Conservation (phyloP, 768 basidiomycete species). For the Amylocystis lapponica region DNA sequence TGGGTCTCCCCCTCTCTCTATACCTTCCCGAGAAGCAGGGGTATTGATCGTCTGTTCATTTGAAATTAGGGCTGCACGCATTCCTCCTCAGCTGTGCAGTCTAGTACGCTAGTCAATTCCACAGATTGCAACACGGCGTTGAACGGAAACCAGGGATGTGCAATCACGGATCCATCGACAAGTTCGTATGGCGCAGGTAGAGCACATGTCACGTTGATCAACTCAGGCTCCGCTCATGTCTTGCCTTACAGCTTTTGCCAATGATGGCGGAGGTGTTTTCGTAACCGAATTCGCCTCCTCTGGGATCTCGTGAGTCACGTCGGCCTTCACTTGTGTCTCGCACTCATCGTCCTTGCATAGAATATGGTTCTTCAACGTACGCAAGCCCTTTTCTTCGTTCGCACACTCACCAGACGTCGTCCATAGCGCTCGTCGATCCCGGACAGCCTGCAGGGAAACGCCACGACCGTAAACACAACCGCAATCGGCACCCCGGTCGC, state of each 20-base stretch:
- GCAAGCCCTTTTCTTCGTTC: no score
- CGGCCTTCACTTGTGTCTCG: neutral
- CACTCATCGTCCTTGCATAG: slow-evolving; percentile 23
- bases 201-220: no score
- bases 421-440: slow-evolving; percentile 16
- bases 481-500: slow-evolving; percentile 62
- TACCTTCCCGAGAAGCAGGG: neutral
- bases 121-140: slow-evolving; percentile 55
- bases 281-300: slow-evolving; percentile 64
- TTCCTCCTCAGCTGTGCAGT: slow-evolving; percentile 38
- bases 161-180: slow-evolving; percentile 45
- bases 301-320: slow-evolving; percentile 53
- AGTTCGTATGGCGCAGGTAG: slow-evolving; percentile 49
- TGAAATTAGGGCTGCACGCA: slow-evolving; percentile 47
- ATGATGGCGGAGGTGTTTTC: slow-evolving; percentile 65
- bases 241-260: slow-evolving; percentile 45
- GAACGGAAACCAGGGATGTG: slow-evolving; percentile 60
- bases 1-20: slow-evolving; percentile 19
- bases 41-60: neutral
- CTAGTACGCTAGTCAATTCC: slow-evolving; percentile 46
- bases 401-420: no score
- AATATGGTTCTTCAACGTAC: slow-evolving; percentile 58
- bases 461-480: slow-evolving; percentile 42
- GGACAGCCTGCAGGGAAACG: slow-evolving; percentile 1
- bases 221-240: neutral